Evolutionary conservation across 306 rosid species (phyloP).

Genomic region (Prunus salicina): DNA sequence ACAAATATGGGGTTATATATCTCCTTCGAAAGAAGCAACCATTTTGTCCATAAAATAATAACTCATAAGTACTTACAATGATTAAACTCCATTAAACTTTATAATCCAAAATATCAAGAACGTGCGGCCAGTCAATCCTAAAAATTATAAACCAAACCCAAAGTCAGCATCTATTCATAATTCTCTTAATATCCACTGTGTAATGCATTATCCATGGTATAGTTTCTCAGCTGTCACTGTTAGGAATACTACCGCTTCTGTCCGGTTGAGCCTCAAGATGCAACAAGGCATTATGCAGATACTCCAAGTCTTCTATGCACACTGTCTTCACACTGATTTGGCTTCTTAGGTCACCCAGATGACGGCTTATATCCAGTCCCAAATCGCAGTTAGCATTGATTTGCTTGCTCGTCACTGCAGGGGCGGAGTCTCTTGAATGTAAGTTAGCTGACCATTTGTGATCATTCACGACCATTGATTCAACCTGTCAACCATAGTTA

Average conservation of each 20-base stretch:
- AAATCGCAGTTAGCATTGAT: not conserved
- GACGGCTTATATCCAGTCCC: not conserved
- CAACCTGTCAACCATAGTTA: conserved; percentile 17
- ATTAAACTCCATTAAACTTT: not conserved
- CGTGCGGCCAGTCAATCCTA: conserved; percentile 48
- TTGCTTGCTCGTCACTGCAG: conserved; percentile 7
- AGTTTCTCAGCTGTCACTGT: not conserved
- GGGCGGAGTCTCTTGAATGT: not conserved
- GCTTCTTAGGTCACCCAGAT: conserved; percentile 10
- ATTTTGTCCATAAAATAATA: not conserved
- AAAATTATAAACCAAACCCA: conserved; percentile 7
- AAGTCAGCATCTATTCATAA: not conserved
- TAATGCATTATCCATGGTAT: not conserved
- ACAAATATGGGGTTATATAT: not conserved
- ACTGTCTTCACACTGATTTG: conserved; percentile 1
- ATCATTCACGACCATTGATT: conserved; percentile 9
- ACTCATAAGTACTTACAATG: not conserved
- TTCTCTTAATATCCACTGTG: not conserved
- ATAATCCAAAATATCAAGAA: not conserved
- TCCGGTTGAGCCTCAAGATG: conserved; percentile 22
- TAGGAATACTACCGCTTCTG: not conserved
- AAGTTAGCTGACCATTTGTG: conserved; percentile 17
- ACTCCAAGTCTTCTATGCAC: conserved; percentile 19
- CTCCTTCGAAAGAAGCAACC: not conserved
- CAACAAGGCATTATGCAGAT: conserved; percentile 14